phyloP scores from a whole-genome alignment of 352 stramenopile genomes.

The Aphanomyces astaci region DNA sequence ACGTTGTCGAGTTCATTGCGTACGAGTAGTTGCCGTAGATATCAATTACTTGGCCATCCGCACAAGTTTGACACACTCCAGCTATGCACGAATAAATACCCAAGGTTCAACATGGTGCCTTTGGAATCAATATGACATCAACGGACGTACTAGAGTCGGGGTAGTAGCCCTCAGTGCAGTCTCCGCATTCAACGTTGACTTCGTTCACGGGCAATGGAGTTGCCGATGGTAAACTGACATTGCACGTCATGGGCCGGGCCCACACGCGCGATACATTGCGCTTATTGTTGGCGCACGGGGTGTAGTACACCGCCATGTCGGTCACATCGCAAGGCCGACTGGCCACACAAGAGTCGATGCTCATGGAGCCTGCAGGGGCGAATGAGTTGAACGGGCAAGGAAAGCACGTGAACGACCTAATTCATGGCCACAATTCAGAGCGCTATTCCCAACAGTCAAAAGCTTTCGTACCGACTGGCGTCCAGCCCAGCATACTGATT shows the following conservation, averaged over 20 bases:
- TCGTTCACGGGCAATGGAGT: conserved; percentile 39
- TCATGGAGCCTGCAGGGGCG: conserved; percentile 65
- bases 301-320: conserved; percentile 55
- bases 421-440: too few species aligned
- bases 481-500: conserved; percentile 53
- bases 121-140: too few species aligned
- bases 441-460: not conserved
- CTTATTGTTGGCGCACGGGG: conserved; percentile 41
- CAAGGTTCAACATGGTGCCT: too few species aligned
- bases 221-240: conserved; percentile 34
- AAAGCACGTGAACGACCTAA: conserved; percentile 65
- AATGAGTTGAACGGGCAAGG: conserved; percentile 52
- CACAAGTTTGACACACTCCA: conserved; percentile 38
- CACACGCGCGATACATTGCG: conserved; percentile 57
- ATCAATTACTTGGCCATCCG: conserved; percentile 27
- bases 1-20: not conserved
- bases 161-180: conserved; percentile 43
- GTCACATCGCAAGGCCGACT: conserved; percentile 51
- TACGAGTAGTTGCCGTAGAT: not conserved
- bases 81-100: not conserved
- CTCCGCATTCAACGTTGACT: conserved; percentile 38
- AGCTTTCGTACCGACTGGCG: not conserved
- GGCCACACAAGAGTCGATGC: conserved; percentile 51
- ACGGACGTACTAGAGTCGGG: conserved; percentile 26
- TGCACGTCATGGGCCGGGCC: conserved; percentile 59